Conservation (phyloP, 179 eudicot species). For the Kewa caespitosa region DNA sequence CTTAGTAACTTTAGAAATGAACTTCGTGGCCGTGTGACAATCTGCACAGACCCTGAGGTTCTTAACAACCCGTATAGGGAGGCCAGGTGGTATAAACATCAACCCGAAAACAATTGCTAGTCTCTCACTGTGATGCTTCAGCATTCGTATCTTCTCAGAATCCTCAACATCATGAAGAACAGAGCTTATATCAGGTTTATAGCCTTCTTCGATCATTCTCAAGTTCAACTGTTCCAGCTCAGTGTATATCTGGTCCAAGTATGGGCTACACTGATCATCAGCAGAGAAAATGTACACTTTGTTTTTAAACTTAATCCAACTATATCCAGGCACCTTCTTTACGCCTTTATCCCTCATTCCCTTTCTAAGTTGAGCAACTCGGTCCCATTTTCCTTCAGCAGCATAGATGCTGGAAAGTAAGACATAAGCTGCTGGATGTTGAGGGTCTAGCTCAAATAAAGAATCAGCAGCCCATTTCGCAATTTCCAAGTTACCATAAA, state of each 20-base stretch:
- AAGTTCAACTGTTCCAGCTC: conserved; percentile 53
- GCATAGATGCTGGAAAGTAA: conserved; percentile 87
- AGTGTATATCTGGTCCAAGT: conserved; percentile 56
- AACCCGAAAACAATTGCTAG: conserved; percentile 94
- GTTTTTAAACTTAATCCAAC: conserved; percentile 83
- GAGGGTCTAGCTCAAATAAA: conserved; percentile 68
- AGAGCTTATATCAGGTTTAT: conserved; percentile 66
- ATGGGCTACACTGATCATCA: conserved; percentile 79
- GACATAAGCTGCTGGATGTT: conserved; percentile 84
- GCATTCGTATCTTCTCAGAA: conserved; percentile 71
- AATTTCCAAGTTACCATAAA: conserved; percentile 61
- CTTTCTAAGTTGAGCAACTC: conserved; percentile 69
- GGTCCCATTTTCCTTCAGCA: conserved; percentile 69
- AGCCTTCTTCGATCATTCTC: conserved; percentile 75
- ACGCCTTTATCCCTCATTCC: conserved; percentile 67
- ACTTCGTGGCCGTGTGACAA: conserved; percentile 84
- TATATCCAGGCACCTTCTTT: conserved; percentile 77
- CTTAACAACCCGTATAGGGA: conserved; percentile 77
- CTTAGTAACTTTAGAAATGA: conserved; percentile 75
- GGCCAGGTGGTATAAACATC: conserved; percentile 62
- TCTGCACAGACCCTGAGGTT: conserved; percentile 90
- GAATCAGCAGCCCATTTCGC: conserved; percentile 93
- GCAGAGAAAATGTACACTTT: conserved; percentile 82
- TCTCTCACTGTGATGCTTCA: conserved; percentile 86
- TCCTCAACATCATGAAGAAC: conserved; percentile 79